Evolutionary conservation across 495 filamentous ascomycete species (phyloP).

Genomic region (Pyrenopolyporus hunteri): DNA sequence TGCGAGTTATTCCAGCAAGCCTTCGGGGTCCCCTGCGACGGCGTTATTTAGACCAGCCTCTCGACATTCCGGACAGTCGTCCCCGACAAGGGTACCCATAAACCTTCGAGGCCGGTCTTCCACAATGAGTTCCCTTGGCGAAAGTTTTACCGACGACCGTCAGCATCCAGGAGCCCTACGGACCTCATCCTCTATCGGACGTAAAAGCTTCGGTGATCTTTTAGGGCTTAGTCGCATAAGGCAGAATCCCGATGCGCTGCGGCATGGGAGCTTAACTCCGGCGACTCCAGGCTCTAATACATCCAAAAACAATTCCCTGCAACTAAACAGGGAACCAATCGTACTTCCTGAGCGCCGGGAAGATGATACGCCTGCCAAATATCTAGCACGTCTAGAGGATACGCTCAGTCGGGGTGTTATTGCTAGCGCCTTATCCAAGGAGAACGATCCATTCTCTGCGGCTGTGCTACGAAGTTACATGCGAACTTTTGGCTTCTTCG

Average conservation of each 20-base stretch:
- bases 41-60: constrained; percentile 68
- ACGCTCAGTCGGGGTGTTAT: constrained; percentile 77
- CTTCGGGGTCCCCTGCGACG: constrained; percentile 56
- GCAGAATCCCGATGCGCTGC: constrained; percentile 71
- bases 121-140: constrained; percentile 79
- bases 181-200: constrained; percentile 82
- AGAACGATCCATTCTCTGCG: constrained; percentile 79
- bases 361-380: constrained; percentile 87
- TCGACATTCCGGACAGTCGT: constrained; percentile 71
- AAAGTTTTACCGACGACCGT: constrained; percentile 64
- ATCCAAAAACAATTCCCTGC: constrained; percentile 76
- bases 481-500: constrained; percentile 91
- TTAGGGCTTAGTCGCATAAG: constrained; percentile 77
- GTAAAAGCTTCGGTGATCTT: constrained; percentile 89
- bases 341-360: constrained; percentile 81
- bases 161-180: constrained; percentile 62
- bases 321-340: constrained; percentile 64
- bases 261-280: constrained; percentile 67
- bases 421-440: constrained; percentile 81
- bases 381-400: constrained; percentile 81
- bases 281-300: constrained; percentile 67
- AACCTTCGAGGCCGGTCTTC: constrained; percentile 78
- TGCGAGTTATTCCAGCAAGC: constrained; percentile 22
- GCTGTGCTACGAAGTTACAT: constrained; percentile 90
- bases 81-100: constrained; percentile 64